A percentile compares a stretch with the other conserved stretches of the same genome.
These are phyloP conservation scores for Chiua virens DNA, from an alignment of 768 basidiomycete genomes.

Conservation along the genomic window DNA sequence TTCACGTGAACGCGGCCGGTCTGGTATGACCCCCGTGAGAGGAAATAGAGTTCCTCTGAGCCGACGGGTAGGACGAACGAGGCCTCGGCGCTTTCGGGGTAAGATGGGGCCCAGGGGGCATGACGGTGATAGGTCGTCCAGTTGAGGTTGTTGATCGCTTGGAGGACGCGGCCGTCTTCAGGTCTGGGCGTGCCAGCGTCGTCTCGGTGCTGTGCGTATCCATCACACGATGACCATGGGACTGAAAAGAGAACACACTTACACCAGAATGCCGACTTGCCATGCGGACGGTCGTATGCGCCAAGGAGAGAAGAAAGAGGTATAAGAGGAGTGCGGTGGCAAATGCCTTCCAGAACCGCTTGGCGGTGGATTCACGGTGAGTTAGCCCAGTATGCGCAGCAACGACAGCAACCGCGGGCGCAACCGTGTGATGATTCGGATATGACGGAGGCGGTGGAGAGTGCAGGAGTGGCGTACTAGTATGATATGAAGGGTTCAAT, in stretches of 20 bases:
- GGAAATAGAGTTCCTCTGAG: slow-evolving; percentile 32
- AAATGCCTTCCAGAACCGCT: slow-evolving; percentile 17
- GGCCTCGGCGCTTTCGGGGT: slow-evolving; percentile 16
- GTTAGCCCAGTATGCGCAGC: too few relatives aligned
- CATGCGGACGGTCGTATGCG: slow-evolving; percentile 1
- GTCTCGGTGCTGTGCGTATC: not conserved
- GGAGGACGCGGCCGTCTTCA: slow-evolving; percentile 17
- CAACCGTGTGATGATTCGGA: not conserved
- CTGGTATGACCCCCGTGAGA: slow-evolving; percentile 34
- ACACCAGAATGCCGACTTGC: not conserved
- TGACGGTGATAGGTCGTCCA: slow-evolving; percentile 14
- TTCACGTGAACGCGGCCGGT: slow-evolving; percentile 18
- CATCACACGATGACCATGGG: not conserved
- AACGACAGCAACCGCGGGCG: too few relatives aligned
- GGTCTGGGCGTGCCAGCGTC: slow-evolving; percentile 5
- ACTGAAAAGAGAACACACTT: not conserved
- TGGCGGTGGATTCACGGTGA: slow-evolving; percentile 1
- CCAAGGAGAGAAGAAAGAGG: not conserved
- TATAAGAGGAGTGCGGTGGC: slow-evolving; percentile 11
- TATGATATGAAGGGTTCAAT: slow-evolving; percentile 3
- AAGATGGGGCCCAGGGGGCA: slow-evolving; percentile 20
- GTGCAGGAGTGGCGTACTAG: slow-evolving; percentile 1
- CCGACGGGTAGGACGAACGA: slow-evolving; percentile 31
- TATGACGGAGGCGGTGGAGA: slow-evolving; percentile 9
- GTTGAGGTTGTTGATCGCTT: slow-evolving; percentile 5